Evolutionary conservation across 371 early-diverging fungal species (phyloP).

Genomic region (Mortierella polycephala): DNA sequence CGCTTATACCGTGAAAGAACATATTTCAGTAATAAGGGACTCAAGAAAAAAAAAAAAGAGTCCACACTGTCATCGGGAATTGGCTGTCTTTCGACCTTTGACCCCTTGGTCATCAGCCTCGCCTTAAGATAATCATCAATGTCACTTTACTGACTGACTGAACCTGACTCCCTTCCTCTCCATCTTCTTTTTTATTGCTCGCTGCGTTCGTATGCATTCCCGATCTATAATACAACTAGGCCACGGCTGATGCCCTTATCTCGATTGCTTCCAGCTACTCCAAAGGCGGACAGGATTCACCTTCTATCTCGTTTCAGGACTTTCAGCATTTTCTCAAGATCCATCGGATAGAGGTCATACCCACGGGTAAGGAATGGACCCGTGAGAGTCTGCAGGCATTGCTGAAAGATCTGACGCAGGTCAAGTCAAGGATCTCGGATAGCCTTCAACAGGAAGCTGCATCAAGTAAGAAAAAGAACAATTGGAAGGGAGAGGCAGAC

Average conservation of each 20-base stretch:
- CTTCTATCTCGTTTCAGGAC: constrained; percentile 52
- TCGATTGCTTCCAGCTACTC: constrained; percentile 49
- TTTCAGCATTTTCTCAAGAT: constrained; percentile 53
- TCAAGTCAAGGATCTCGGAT: constrained; percentile 38
- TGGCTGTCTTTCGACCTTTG: neutral
- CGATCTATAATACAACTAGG: constrained; percentile 13
- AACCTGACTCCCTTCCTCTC: neutral
- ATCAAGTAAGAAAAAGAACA: constrained; percentile 12
- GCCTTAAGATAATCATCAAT: neutral
- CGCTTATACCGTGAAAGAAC: neutral
- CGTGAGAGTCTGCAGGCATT: constrained; percentile 42
- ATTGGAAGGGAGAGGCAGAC: neutral
- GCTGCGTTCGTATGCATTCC: too few species aligned
- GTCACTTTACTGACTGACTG: neutral
- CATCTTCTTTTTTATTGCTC: neutral
- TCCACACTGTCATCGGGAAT: neutral
- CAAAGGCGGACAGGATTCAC: constrained; percentile 34
- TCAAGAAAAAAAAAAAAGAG: neutral
- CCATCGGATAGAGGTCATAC: constrained; percentile 54
- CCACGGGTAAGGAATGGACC: constrained; percentile 47
- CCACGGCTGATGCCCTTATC: constrained; percentile 47
- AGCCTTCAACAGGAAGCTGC: constrained; percentile 39
- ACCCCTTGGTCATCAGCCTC: neutral
- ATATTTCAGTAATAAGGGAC: neutral
- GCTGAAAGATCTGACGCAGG: constrained; percentile 41